These are phyloP conservation scores for Globisporangium cederbergense DNA, from an alignment of 352 stramenopile species.

Conservation along the genomic window DNA sequence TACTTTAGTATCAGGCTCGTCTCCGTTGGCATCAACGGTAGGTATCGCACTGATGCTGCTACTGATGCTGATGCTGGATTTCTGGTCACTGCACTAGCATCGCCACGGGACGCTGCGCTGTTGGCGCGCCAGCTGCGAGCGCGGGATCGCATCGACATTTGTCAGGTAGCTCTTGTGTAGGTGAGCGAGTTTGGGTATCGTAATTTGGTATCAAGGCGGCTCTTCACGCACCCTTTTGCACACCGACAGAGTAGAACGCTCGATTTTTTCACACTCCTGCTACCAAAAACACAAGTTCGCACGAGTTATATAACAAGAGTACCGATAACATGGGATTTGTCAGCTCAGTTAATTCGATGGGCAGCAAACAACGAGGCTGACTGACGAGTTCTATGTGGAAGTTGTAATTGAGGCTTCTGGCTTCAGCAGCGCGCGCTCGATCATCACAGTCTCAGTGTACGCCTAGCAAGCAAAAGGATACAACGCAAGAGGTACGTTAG, in stretches of 20 bases:
- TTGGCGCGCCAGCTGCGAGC: conserved; percentile 6
- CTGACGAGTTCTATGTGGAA: not conserved
- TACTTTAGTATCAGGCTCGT: conserved; percentile 26
- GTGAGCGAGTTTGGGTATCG: not conserved
- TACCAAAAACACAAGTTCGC: not conserved
- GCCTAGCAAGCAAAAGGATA: conserved; percentile 12
- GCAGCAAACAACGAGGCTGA: not conserved
- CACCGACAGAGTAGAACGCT: not conserved
- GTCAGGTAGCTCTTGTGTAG: too few relatives aligned
- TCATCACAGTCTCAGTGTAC: conserved; percentile 21
- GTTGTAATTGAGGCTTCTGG: not conserved
- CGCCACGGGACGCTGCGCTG: not conserved
- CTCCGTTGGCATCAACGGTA: conserved; percentile 20
- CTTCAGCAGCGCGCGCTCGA: conserved; percentile 19
- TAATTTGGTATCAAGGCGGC: not conserved
- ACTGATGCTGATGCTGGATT: not conserved
- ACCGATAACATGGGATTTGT: too few relatives aligned
- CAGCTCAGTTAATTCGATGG: not conserved
- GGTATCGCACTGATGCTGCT: conserved; percentile 6
- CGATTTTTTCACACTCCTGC: not conserved
- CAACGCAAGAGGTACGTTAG: not conserved
- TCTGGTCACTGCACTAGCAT: not conserved
- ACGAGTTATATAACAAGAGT: too few relatives aligned
- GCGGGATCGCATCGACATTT: not conserved
- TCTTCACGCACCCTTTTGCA: not conserved